These are phyloP conservation scores for Chenopodium suecicum DNA, from an alignment of 148 eudicot genomes.

Conservation along the genomic window DNA sequence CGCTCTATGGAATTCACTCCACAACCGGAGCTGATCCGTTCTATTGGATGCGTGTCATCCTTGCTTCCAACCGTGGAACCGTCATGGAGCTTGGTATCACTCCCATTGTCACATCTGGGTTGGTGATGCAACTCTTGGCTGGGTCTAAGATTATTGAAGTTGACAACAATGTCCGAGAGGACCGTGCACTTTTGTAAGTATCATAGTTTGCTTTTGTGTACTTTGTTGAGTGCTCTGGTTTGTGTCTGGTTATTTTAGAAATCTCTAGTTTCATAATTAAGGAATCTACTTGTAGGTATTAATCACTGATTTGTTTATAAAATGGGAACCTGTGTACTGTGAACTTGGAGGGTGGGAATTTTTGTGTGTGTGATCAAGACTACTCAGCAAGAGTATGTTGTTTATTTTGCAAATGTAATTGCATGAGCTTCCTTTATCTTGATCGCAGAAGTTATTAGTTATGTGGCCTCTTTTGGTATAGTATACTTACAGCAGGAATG, in stretches of 20 bases:
- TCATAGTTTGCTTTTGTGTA: background rate
- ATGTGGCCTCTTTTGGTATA: background rate
- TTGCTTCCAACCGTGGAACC: slow-evolving; percentile 87
- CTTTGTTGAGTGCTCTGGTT: slow-evolving; percentile 4
- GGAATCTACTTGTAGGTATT: background rate
- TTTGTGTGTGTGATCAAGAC: background rate
- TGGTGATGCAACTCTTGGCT: slow-evolving; percentile 89
- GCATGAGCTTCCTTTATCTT: background rate
- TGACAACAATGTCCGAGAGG: slow-evolving; percentile 89
- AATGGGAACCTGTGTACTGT: background rate
- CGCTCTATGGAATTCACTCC: slow-evolving; percentile 87
- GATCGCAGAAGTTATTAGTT: background rate
- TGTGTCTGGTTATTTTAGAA: background rate
- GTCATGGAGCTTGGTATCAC: slow-evolving; percentile 98
- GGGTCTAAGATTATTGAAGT: slow-evolving; percentile 92
- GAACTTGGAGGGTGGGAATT: background rate
- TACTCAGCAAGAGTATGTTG: background rate
- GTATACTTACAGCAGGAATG: too few species aligned
- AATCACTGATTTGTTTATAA: background rate
- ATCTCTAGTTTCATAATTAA: background rate
- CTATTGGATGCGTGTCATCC: slow-evolving; percentile 96
- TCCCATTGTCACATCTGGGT: slow-evolving; percentile 87
- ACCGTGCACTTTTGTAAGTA: slow-evolving; percentile 86
- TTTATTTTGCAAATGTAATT: background rate
- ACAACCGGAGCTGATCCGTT: slow-evolving; percentile 84